Conservation (phyloP, 176 grass and related monocot genomes). For the Ampelocalamus luodianensis region DNA sequence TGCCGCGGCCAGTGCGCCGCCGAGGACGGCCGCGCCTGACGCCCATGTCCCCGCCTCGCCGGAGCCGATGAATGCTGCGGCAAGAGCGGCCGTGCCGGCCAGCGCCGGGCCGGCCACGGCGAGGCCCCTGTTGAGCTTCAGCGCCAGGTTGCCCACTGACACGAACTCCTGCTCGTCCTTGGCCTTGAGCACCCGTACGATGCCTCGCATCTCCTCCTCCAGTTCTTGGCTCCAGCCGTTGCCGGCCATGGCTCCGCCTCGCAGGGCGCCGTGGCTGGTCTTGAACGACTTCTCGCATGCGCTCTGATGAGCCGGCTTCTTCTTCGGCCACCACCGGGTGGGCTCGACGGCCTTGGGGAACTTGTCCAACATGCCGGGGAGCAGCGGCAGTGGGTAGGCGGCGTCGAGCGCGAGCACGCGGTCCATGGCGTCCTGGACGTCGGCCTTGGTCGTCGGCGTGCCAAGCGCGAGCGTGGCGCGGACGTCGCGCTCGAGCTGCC, state of each 20-base stretch:
- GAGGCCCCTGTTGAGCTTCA: slow-evolving; percentile 37
- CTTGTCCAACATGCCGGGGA: slow-evolving; percentile 61
- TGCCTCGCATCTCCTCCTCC: slow-evolving; percentile 59
- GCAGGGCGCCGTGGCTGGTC: not conserved
- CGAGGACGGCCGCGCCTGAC: not conserved
- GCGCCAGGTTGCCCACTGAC: slow-evolving; percentile 1
- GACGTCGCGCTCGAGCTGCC: slow-evolving; percentile 53
- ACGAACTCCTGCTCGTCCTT: slow-evolving; percentile 58
- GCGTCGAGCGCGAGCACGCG: slow-evolving; percentile 53
- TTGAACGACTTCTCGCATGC: not conserved
- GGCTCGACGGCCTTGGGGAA: slow-evolving; percentile 57
- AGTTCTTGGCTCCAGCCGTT: slow-evolving; percentile 64
- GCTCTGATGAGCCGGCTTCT: not conserved
- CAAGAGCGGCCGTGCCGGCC: slow-evolving; percentile 38
- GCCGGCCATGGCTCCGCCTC: not conserved
- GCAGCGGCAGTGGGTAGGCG: slow-evolving; percentile 58
- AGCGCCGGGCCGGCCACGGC: slow-evolving; percentile 46
- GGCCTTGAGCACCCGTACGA: slow-evolving; percentile 46
- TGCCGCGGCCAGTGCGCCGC: slow-evolving; percentile 44
- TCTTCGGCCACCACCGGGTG: slow-evolving; percentile 58
- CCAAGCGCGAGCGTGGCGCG: not conserved
- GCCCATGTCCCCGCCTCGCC: slow-evolving; percentile 10
- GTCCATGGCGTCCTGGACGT: slow-evolving; percentile 30
- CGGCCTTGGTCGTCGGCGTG: not conserved
- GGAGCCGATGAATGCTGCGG: slow-evolving; percentile 39